Evolutionary conservation across 116 monocot species (phyloP).

Genomic region (Dioscorea cayenensis): DNA sequence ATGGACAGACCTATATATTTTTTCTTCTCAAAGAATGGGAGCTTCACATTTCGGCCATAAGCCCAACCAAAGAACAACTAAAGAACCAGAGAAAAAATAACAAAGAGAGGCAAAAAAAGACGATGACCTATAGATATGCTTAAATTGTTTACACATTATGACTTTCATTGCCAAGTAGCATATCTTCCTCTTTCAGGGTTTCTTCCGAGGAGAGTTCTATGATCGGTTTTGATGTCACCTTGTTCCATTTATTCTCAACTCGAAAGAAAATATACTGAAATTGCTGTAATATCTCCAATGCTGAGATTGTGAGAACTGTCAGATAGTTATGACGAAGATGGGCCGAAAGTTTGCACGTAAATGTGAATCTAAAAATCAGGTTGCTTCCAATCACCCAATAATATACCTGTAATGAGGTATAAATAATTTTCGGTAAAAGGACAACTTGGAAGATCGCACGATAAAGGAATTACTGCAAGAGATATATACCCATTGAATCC

Average conservation of each 20-base stretch:
- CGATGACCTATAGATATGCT: neutral
- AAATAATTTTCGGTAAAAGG: neutral
- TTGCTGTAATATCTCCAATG: constrained; percentile 77
- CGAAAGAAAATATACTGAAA: constrained; percentile 98
- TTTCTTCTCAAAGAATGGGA: too few relatives aligned
- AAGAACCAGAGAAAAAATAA: neutral
- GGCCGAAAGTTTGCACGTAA: constrained; percentile 96
- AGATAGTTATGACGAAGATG: constrained; percentile 98
- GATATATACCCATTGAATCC: constrained; percentile 63
- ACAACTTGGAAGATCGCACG: neutral
- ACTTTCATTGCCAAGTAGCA: constrained; percentile 34
- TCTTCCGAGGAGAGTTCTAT: constrained; percentile 52
- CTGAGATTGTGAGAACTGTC: constrained; percentile 79
- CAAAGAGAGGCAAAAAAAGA: neutral
- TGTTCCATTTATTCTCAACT: constrained; percentile 97
- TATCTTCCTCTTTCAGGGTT: constrained; percentile 50
- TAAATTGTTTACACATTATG: constrained; percentile 29
- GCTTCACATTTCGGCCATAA: neutral
- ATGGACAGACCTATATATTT: too few relatives aligned
- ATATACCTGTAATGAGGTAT: constrained; percentile 52
- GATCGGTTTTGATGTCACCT: constrained; percentile 54
- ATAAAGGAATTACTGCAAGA: neutral
- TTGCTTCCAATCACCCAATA: constrained; percentile 93
- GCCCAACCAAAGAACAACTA: neutral
- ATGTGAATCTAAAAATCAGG: constrained; percentile 85